Base-by-base conservation (phyloP, 2,329 filamentous ascomycete genomes). In the Sarocladium kiliense region DNA sequence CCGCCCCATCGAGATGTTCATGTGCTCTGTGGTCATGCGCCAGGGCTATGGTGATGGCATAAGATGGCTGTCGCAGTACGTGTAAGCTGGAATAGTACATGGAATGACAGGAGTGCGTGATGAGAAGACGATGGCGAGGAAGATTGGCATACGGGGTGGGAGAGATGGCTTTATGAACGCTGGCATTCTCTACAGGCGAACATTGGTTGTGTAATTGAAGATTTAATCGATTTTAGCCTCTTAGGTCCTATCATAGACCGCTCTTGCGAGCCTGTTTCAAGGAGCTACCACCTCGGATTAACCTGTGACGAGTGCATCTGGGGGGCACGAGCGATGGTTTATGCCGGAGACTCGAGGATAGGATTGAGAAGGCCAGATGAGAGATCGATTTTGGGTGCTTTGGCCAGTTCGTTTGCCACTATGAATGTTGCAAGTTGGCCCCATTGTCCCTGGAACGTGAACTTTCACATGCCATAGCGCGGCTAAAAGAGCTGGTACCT, bases 21-120 rank as follows among this genome's bases (percentile, higher is more conserved):
- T 99, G 94, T 97, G 92, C 83, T 96, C 90, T 66, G 92, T 97
- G 63, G 93, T 97, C 60, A 96, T 97, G 91, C 85, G 93, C 74
- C 93, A 97, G 80, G 94, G 89, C 62, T 96, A 96, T 72, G 90
- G 90, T 55, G 91, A 96, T 65, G 91, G 82, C 65, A 93, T 96
- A 74, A 85, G 90, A 77, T 96, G 91, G 91, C 74, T 96, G 74
- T 90, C 89, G 56, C 91, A 95, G 80, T 96, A 95, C 69, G 89
- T 95, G 70, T 95, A 87, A 78, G 71, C 55, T 47, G 18, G 30
- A 11, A 27, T 23, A 23, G 41, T 25, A 4, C 57, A 36, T 56
- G 50, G 39, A 23, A 37, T 51, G n/a, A 32, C 19, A 36, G n/a
- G 42, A 25, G 55, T 45, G 50, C 49, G 61, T 57, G 53, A 42